Evolutionary conservation across 2,329 filamentous ascomycete species (phyloP).

Genomic region (Colletotrichum kahawae): DNA sequence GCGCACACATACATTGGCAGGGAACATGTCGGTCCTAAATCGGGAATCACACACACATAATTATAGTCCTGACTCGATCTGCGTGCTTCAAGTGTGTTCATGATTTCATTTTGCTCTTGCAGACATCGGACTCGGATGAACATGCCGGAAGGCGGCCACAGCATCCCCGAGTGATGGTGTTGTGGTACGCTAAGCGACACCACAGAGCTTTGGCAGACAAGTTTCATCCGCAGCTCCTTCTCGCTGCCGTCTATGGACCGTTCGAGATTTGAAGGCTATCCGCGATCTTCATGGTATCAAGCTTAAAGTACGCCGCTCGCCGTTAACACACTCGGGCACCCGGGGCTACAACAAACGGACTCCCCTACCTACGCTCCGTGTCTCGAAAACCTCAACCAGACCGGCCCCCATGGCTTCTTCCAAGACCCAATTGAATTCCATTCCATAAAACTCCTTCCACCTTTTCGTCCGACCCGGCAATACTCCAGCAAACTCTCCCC

Average conservation of each 20-base stretch:
- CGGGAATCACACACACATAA: not conserved
- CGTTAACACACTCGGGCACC: not conserved
- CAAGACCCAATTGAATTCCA: constrained; percentile 74
- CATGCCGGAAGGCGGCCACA: not conserved
- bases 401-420: constrained; percentile 75
- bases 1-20: not conserved
- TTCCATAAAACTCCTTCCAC: constrained; percentile 74
- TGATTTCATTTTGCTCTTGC: not conserved
- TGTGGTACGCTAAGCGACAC: not conserved
- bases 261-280: not conserved
- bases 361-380: constrained; percentile 73
- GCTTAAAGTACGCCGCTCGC: not conserved
- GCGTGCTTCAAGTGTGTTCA: not conserved
- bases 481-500: constrained; percentile 62
- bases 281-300: not conserved
- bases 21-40: not conserved
- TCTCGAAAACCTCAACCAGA: constrained; percentile 76
- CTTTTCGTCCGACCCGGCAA: constrained; percentile 67
- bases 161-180: not conserved
- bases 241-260: not conserved
- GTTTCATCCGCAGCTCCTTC: not conserved
- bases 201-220: not conserved
- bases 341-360: constrained; percentile 52
- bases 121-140: not conserved
- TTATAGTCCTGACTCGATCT: not conserved